These are phyloP conservation scores for Pseudonitzschia delicatissima DNA, from an alignment of 108 stramenopile species.

Conservation along the genomic window DNA sequence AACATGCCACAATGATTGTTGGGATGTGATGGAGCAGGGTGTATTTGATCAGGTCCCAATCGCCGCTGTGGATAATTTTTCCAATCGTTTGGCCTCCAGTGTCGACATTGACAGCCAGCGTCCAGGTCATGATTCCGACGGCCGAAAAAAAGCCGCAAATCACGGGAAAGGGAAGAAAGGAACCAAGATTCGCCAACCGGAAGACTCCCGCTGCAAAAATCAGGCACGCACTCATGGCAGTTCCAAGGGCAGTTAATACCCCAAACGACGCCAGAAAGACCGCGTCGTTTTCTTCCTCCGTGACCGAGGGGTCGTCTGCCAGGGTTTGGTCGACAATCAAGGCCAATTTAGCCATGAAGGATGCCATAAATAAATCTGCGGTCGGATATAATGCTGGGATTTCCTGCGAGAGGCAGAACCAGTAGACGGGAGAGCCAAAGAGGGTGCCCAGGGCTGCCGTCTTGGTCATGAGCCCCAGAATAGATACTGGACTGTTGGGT, in stretches of 20 bases:
- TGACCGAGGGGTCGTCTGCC: slow-evolving; percentile 13
- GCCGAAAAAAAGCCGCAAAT: slow-evolving; percentile 75
- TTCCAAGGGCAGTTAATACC: slow-evolving; percentile 46
- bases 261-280: slow-evolving; percentile 65
- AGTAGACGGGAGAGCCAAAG: slow-evolving; percentile 24
- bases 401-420: slow-evolving; percentile 17
- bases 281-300: slow-evolving; percentile 43
- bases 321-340: slow-evolving; percentile 50
- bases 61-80: slow-evolving; percentile 38
- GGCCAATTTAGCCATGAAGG: slow-evolving; percentile 67
- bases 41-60: slow-evolving; percentile 17
- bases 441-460: slow-evolving; percentile 40
- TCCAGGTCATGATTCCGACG: slow-evolving; percentile 67
- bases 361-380: slow-evolving; percentile 68
- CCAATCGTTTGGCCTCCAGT: slow-evolving; percentile 42
- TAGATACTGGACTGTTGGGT: slow-evolving; percentile 27
- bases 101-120: slow-evolving; percentile 60
- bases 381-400: slow-evolving; percentile 49
- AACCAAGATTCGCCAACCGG: slow-evolving; percentile 64
- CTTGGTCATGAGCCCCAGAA: slow-evolving; percentile 40
- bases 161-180: slow-evolving; percentile 67
- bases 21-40: slow-evolving; percentile 55
- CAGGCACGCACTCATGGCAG: slow-evolving; percentile 37
- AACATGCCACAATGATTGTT: slow-evolving; percentile 37
- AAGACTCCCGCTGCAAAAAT: slow-evolving; percentile 45